A percentile compares a stretch with the other conserved stretches of the same genome.
phyloP scores from a whole-genome alignment of 495 filamentous ascomycete genomes.

The Xylaria nigripes region DNA sequence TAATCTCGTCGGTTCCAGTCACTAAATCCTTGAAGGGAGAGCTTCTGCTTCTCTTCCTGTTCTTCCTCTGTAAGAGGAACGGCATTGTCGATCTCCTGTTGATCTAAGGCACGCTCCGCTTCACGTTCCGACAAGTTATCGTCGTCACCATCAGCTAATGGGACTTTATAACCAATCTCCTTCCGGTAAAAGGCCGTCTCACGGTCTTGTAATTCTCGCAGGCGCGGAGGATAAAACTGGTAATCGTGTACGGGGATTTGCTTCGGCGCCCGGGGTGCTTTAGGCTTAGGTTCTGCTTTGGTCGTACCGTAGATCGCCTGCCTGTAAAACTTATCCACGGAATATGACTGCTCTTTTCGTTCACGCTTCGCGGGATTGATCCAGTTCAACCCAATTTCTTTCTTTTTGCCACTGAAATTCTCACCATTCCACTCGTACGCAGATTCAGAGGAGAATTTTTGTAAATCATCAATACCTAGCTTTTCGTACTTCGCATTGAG shows the following conservation, averaged over 20 bases:
- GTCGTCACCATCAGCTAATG: slow-evolving; percentile 73
- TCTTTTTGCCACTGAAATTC: slow-evolving; percentile 85
- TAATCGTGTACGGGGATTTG: slow-evolving; percentile 90
- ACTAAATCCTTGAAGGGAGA: slow-evolving; percentile 79
- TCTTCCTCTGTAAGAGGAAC: slow-evolving; percentile 85
- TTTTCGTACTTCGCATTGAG: slow-evolving; percentile 92
- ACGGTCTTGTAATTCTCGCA: slow-evolving; percentile 86
- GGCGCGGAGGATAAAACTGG: slow-evolving; percentile 82
- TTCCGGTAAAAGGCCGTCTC: slow-evolving; percentile 95
- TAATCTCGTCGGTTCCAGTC: slow-evolving; percentile 97
- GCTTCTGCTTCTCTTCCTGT: slow-evolving; percentile 66
- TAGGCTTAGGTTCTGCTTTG: slow-evolving; percentile 82
- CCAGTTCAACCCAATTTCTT: slow-evolving; percentile 91
- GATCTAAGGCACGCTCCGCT: slow-evolving; percentile 79
- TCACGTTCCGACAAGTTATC: slow-evolving; percentile 76
- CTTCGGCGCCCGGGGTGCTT: slow-evolving; percentile 91
- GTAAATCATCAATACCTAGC: slow-evolving; percentile 94
- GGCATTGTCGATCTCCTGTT: slow-evolving; percentile 87
- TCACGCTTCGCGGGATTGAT: slow-evolving; percentile 99
- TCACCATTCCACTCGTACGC: slow-evolving; percentile 99
- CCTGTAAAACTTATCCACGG: slow-evolving; percentile 98
- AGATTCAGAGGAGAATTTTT: slow-evolving; percentile 95
- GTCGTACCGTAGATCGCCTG: slow-evolving; percentile 67
- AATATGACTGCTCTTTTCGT: slow-evolving; percentile 95
- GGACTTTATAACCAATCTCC: slow-evolving; percentile 88